These are phyloP conservation scores for Wickerhamomyces subpelliculosus DNA, from an alignment of 805 yeast species.

Conservation along the genomic window DNA sequence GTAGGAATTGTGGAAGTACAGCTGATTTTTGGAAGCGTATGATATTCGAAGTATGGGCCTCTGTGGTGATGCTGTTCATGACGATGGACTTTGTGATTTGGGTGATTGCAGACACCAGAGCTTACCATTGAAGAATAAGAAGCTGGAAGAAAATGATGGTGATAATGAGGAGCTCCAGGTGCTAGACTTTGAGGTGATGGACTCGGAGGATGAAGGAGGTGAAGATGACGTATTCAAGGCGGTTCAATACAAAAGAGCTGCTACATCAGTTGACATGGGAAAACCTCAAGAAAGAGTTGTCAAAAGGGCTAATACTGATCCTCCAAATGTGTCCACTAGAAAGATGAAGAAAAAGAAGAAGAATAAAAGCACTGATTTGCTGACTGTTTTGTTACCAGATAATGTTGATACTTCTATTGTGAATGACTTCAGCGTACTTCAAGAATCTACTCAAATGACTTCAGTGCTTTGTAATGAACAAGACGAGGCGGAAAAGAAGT, in stretches of 20 bases:
- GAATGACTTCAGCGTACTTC: constrained; percentile 3
- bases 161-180: neutral
- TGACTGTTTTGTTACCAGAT: constrained; percentile 6
- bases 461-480: neutral
- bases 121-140: neutral
- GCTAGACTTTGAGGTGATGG: constrained; percentile 7
- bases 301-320: constrained; percentile 5
- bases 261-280: neutral
- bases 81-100: too few species aligned
- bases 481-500: neutral
- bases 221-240: constrained; percentile 12
- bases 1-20: too few species aligned
- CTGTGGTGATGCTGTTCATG: too few species aligned
- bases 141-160: neutral
- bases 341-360: neutral
- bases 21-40: too few species aligned
- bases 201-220: constrained; percentile 14
- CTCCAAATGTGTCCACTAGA: too few species aligned
- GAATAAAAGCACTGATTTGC: neutral
- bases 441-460: neutral
- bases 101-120: neutral
- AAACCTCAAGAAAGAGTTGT: neutral
- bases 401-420: constrained; percentile 1
- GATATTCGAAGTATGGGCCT: too few species aligned
- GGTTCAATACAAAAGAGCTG: constrained; percentile 2